phyloP scores from a whole-genome alignment of 163 green algal genomes.

The Scenedesmus sp. region DNA sequence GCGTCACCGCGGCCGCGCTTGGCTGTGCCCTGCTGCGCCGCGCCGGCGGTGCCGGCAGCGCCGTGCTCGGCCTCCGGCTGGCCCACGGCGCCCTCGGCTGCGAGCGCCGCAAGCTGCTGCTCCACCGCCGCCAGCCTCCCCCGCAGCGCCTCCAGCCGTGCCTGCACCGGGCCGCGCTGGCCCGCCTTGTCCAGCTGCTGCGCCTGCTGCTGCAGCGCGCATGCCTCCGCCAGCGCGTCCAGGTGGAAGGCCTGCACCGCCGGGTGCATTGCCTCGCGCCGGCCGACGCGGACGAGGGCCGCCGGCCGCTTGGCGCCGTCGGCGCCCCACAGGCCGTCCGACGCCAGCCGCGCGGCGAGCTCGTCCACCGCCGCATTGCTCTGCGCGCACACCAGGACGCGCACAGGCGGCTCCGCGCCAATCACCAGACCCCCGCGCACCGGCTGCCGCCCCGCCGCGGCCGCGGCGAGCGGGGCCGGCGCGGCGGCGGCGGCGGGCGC shows the following conservation, averaged over 20 bases:
- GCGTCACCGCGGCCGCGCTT: neutral
- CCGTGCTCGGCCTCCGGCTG: neutral
- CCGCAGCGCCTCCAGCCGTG: constrained; percentile 3
- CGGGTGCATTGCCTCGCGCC: constrained; percentile 53
- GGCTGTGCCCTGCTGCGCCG: neutral
- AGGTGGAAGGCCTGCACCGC: constrained; percentile 67
- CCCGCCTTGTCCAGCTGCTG: constrained; percentile 15
- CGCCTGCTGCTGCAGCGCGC: constrained; percentile 23
- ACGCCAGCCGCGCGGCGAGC: constrained; percentile 71
- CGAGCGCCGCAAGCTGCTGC: constrained; percentile 17
- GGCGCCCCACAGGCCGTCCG: constrained; percentile 52
- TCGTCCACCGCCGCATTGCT: constrained; percentile 92
- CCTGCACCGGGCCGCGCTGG: constrained; percentile 14
- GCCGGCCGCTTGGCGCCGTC: constrained; percentile 44
- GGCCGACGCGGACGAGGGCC: constrained; percentile 58
- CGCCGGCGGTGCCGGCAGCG: neutral
- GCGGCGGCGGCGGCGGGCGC: neutral
- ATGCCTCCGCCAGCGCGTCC: constrained; percentile 60
- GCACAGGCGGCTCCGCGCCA: constrained; percentile 41
- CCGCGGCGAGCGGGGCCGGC: neutral
- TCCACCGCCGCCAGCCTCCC: constrained; percentile 41
- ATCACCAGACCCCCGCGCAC: constrained; percentile 31
- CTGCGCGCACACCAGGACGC: constrained; percentile 88
- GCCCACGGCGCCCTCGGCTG: neutral
- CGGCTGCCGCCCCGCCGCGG: neutral